Evolutionary conservation across 1,139 yeast genomes (phyloP), one percentile per base, ranked within the genome.

Genomic region (Suzukiozyma palmioleophila): DNA sequence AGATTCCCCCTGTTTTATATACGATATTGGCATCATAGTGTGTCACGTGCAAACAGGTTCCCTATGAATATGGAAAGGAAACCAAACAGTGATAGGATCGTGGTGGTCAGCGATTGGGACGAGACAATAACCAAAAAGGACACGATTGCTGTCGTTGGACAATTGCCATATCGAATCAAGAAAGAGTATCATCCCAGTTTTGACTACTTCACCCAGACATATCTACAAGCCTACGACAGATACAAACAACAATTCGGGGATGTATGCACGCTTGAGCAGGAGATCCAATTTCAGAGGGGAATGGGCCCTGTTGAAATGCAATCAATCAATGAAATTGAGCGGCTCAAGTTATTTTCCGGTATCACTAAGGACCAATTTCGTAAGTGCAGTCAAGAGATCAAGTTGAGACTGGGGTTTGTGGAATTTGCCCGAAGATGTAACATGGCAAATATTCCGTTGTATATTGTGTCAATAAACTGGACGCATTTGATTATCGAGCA

Each of bases 401-500:
- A 52, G 24, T 49, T 78, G 8, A 66, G 72, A 26, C 60, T 62
- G 0, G 79, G 79, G 0, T 75, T 78, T 51, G 48, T 59, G 32
- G 64, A 62, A 2, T 66, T 75, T 38, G 52, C 73, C 18, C 41
- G 47, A 4, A 37, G 41, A 15, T 51, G 75, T 27, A 39, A 46
- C 9, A 36, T 33, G 1, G 34, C 43, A 3, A 41, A 52, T 0
- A 52, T 71, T 5, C 76, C 77, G 0, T 57, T 80, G 2, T 58
- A 63, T 8, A 64, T 84, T 1, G 51, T 83, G 22, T 80, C 87
- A 49, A 76, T 81, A 37, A 83, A 82, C 54, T 84, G 90, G 90
- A 73, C 84, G 9, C 65, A 70, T 3, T 35, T 59, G 8, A 57
- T 81, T 28, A 81, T 84, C 41, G 52, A 59, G 21, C 62, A 62